These are phyloP conservation scores for Scheffersomyces illinoinensis DNA, from an alignment of 1,139 yeast genomes.

Conservation along the genomic window DNA sequence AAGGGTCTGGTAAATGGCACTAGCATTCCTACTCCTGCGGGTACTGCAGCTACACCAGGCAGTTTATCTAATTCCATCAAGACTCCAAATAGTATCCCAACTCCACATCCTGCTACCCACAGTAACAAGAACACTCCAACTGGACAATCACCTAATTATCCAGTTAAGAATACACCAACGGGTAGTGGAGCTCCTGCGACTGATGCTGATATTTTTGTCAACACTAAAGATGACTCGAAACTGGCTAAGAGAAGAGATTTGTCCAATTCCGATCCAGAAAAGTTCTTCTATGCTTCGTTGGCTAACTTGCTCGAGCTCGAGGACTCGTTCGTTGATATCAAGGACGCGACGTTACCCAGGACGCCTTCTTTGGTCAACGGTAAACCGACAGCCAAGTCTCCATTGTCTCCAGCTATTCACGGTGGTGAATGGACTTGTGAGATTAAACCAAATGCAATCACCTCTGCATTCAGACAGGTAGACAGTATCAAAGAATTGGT, in stretches of 20 bases:
- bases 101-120: constrained; percentile 41
- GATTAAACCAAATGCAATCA: constrained; percentile 45
- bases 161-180: constrained; percentile 11
- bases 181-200: constrained; percentile 15
- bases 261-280: constrained; percentile 46
- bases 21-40: constrained; percentile 37
- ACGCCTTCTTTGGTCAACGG: constrained; percentile 28
- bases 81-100: constrained; percentile 47
- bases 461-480: constrained; percentile 49
- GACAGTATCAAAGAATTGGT: constrained; percentile 35
- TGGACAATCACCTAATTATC: constrained; percentile 38
- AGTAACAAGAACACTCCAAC: constrained; percentile 46
- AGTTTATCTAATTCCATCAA: constrained; percentile 41
- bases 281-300: constrained; percentile 52
- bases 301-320: constrained; percentile 52
- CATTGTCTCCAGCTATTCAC: constrained; percentile 31
- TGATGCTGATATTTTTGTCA: constrained; percentile 25
- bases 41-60: constrained; percentile 44
- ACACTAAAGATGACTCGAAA: constrained; percentile 29
- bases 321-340: constrained; percentile 25
- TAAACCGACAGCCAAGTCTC: constrained; percentile 29
- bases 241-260: constrained; percentile 48
- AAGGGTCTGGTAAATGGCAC: constrained; percentile 19
- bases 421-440: constrained; percentile 46
- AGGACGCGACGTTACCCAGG: constrained; percentile 11